Base-by-base conservation (phyloP, 441 rosid species). In the Adansonia madagascariensis region DNA sequence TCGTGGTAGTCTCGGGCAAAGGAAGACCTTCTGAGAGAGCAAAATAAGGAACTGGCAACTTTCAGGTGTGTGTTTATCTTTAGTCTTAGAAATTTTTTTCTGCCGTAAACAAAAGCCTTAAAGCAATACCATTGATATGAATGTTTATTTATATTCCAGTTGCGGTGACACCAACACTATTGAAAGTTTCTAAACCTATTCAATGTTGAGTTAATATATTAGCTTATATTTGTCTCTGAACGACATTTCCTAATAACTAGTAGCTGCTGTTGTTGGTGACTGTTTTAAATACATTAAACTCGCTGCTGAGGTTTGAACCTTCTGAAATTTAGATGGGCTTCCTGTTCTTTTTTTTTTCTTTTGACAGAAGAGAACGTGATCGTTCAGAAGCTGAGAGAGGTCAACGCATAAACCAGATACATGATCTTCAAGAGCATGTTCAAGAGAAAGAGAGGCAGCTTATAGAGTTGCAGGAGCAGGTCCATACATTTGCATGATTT, bases 301-400 rank as follows among this genome's bases (percentile, higher is more conserved):
- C 0, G n/a, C 35, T 27, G 43, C 65, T 68, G 50, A 17, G 69
- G 27, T 63, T 68, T 47, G 68, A 22, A 64, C 57, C 11, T 55
- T 43, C 47, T 24, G 43, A 77, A 44, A 73, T 73, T 75, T 18
- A 64, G 66, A 64, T 77, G 75, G 39, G 18, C 43, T 76, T 12
- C 65, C 74, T 67, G 24, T 47, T 73, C 69, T 27, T 27, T 27
- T 27, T 27, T 47, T 84, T 71, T 27, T 27, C 44, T 84, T 71
- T 71, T 53, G n/a, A 81, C 93, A 96, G 99, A 86, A 91, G 96
- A 81, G 99, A 96, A 84, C 98, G 92, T 85, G 99, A 96, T 87
- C 98, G 91, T 82, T 90, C 96, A 75, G 99, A 94, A 81, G 97
- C 96, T 82, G 99, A 96, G 87, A 91, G 95, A 83, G 85, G 88